Evolutionary conservation across 495 filamentous ascomycete species (phyloP).

Genomic region (Lentithecium fluviatile): DNA sequence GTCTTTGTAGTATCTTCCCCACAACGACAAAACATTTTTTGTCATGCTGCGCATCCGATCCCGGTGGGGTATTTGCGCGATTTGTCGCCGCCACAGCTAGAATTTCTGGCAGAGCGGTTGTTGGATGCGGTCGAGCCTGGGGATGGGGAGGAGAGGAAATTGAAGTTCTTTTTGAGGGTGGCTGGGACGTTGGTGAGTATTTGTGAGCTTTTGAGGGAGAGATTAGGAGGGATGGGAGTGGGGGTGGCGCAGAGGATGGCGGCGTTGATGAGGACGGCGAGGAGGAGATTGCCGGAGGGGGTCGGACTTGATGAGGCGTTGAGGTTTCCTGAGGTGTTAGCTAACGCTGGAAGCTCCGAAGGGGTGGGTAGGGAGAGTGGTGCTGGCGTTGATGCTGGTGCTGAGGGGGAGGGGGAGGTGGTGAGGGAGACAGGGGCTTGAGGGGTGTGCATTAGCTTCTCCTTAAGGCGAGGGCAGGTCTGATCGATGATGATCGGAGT

Average conservation of each 20-base stretch:
- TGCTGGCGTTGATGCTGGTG: too few relatives aligned
- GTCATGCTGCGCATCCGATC: background rate
- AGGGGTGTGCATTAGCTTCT: too few relatives aligned
- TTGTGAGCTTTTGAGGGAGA: background rate
- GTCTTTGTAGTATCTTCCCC: background rate
- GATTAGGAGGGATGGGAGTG: background rate
- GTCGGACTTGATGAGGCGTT: too few relatives aligned
- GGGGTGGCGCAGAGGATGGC: background rate
- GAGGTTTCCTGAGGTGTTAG: too few relatives aligned
- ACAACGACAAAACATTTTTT: background rate
- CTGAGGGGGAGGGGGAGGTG: too few relatives aligned
- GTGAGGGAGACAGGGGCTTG: too few relatives aligned
- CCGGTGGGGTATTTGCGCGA: background rate
- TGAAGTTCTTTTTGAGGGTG: background rate
- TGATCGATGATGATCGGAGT: too few relatives aligned
- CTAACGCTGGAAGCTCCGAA: too few relatives aligned
- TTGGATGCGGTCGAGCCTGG: background rate
- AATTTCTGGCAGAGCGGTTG: background rate
- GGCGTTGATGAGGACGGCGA: background rate
- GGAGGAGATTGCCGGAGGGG: too few relatives aligned
- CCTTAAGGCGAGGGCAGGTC: too few relatives aligned
- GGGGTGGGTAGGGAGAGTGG: too few relatives aligned
- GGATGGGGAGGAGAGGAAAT: too few relatives aligned
- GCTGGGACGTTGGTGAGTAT: background rate
- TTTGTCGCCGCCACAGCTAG: background rate